phyloP scores from a whole-genome alignment of 768 basidiomycete genomes.

The Boletellus ananiceps region DNA sequence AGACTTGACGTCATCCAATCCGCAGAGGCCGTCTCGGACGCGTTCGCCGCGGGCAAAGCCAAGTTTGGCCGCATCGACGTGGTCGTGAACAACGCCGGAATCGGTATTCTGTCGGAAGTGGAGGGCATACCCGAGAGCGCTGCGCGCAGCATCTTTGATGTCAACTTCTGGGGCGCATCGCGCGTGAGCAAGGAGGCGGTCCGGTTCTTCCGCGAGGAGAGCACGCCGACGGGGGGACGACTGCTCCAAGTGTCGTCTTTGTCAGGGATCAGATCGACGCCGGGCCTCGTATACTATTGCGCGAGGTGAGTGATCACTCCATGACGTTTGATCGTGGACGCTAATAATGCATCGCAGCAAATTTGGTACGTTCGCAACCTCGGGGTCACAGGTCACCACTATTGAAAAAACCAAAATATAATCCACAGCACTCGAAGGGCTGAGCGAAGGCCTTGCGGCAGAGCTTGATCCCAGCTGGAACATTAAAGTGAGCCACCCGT shows the following conservation, averaged over 20 bases:
- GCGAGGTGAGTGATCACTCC: slow-evolving; percentile 14
- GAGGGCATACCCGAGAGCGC: slow-evolving; percentile 32
- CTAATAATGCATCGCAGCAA: slow-evolving; percentile 10
- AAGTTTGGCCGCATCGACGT: slow-evolving; percentile 30
- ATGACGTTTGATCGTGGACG: background rate
- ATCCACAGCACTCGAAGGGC: slow-evolving; percentile 9
- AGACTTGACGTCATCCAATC: slow-evolving; percentile 37
- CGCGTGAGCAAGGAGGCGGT: slow-evolving; percentile 35
- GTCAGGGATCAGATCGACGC: slow-evolving; percentile 21
- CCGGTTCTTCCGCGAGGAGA: slow-evolving; percentile 21
- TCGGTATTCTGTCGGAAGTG: slow-evolving; percentile 28
- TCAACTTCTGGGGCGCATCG: slow-evolving; percentile 20
- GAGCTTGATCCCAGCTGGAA: slow-evolving; percentile 22
- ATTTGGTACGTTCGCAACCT: slow-evolving; percentile 5
- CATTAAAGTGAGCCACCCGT: slow-evolving; percentile 11
- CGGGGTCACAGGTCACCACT: background rate
- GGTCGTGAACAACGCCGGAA: slow-evolving; percentile 29
- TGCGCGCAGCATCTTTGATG: slow-evolving; percentile 36
- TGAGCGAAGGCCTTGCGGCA: slow-evolving; percentile 10
- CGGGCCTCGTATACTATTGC: slow-evolving; percentile 17
- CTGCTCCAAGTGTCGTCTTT: slow-evolving; percentile 35
- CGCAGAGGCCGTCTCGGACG: slow-evolving; percentile 26
- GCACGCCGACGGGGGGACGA: slow-evolving; percentile 34
- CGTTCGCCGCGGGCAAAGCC: slow-evolving; percentile 30
- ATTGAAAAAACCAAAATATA: background rate